Evolutionary conservation across 2,329 filamentous ascomycete species (phyloP), one percentile per base, ranked within the genome.

Genomic region (Colletotrichum trifolii): DNA sequence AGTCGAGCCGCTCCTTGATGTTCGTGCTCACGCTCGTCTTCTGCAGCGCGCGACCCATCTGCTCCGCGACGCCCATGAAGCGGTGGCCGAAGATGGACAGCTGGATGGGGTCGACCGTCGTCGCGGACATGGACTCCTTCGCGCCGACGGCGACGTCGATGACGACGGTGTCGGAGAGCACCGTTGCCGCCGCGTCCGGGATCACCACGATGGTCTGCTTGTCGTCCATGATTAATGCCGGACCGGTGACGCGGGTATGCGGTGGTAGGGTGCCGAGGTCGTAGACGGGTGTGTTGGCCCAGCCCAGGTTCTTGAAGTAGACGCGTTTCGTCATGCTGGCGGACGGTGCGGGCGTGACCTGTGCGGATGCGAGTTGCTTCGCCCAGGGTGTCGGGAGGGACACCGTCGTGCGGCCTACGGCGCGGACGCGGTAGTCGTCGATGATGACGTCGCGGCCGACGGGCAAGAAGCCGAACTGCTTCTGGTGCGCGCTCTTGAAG

Each of bases 41-140:
- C 72, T 94, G 90, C n/a, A 95, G 77, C 4, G 90, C 89, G 55
- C 89, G 83, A 0, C 92, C 91, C 91, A 94, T 94, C 72, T 94
- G 91, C 75, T 94, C 92, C 0, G 92, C 92, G 67, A 94, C 92
- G 3, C 89, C 88, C 91, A 94, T 94, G 78, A 95, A 95, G 3
- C 91, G 84, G 74, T 94, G 91, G 0, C 88, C 90, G 71, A 95
- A 94, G 64, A 94, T 90, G 69, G 87, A 91, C 1, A 95, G 82
- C 75, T 91, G 85, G 69, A 94, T 91, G 9, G 90, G 91, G 71
- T 92, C 88, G 3, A 91, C 85, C 53, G 68, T 62, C 11, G 60
- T 67, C 12, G 56, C 53, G 12, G 61, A 65, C 17, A 67, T 55
- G 42, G 52, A 65, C 56, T 67, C 57, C 52, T 50, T 60, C 5